Base-by-base conservation (phyloP, 805 yeast species). In the Starmera amethionina region DNA sequence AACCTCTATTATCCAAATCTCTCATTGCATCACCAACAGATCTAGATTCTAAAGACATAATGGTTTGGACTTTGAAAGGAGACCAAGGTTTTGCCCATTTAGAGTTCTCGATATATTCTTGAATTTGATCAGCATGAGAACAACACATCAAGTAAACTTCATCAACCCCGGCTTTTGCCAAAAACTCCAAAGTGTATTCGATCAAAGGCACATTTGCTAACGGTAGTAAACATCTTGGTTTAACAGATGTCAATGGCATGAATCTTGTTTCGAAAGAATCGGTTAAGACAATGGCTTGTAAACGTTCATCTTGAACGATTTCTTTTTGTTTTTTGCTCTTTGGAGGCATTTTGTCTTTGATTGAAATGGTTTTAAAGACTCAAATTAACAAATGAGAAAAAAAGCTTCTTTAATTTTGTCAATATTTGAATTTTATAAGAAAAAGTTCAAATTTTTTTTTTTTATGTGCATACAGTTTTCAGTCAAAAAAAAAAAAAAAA, bases 11-110 rank as follows among this genome's bases (percentile, higher is more conserved):
- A 59, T 93, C 98, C 43, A 93, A 66, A 56, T 90, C 97, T 59
- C 98, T 74, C 95, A 93, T 85, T 16, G 95, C 94, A 63, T 93
- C 98, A 49, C 98, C 98, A 10, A 90, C 95, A 25, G 95, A 84
- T 59, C 89, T 67, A 10, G 93, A 79, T 59, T 90, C 96, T 37
- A 87, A 76, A 19, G 94, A 77, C 70, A 84, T 73, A 40, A 90
- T 75, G 3, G 95, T 82, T 37, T 77, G 75, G 35, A 93, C 73
- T 41, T 75, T 73, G 60, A 93, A 90, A 1, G 97, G 96, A 3
- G 95, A 76, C 55, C 79, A 75, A 1, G 77, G 68, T 14, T 67
- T 54, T 29, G 64, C 67, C 93, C 93, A 84, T 54, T 79, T 80
- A 30, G 86, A 79, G 6, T 64, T 56, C 49, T 81, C 86, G 38